Conservation (phyloP, 202 grass and related monocot genomes). For the Bolboschoenoplectus hybrid region DNA sequence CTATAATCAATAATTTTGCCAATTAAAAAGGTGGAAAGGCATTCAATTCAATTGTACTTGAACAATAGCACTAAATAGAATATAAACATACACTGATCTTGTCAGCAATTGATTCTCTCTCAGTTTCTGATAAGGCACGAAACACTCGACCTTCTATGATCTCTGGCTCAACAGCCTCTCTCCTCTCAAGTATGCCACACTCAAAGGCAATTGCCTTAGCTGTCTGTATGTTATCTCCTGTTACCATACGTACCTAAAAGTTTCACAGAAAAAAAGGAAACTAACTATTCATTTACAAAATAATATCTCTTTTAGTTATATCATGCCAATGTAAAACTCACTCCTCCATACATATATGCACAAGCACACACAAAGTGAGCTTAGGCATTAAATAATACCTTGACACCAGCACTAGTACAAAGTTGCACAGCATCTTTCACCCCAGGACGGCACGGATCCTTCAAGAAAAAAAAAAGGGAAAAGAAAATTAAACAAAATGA, state of each 20-base stretch:
- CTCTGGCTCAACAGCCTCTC: conserved; percentile 42
- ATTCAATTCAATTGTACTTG: conserved; percentile 3
- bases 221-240: conserved; percentile 96
- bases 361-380: not conserved
- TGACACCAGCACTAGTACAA: conserved; percentile 85
- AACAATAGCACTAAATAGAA: conserved; percentile 17
- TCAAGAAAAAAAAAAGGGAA: conserved; percentile 33
- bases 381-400: conserved; percentile 49
- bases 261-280: not conserved
- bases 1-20: conserved; percentile 49
- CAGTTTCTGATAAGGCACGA: conserved; percentile 69
- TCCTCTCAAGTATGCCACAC: conserved; percentile 85
- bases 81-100: conserved; percentile 70
- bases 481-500: conserved; percentile 9
- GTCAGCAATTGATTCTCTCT: conserved; percentile 67
- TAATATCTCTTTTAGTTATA: not conserved
- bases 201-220: conserved; percentile 97
- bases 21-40: not conserved
- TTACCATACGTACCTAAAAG: conserved; percentile 91
- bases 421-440: conserved; percentile 88
- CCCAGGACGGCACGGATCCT: conserved; percentile 94
- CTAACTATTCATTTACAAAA: conserved; percentile 14
- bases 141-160: conserved; percentile 87
- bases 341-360: not conserved
- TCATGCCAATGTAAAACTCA: not conserved